Conservation (phyloP, 441 rosid genomes). For the Raphanus hybrid region DNA sequence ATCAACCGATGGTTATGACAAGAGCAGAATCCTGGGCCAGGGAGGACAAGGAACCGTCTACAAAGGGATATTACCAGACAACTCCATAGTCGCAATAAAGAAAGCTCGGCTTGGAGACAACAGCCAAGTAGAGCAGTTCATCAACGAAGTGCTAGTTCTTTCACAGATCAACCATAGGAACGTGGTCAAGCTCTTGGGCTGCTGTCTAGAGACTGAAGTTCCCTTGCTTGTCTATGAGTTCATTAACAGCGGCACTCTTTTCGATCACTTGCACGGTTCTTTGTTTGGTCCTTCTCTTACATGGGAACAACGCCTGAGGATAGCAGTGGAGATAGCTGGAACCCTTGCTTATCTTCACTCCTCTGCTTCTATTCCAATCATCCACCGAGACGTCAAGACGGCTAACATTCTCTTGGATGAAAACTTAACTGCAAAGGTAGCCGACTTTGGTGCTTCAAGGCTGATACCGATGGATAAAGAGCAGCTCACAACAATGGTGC, state of each 20-base stretch:
- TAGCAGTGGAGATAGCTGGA: conserved; percentile 24
- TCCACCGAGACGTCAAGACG: conserved; percentile 40
- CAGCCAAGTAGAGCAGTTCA: conserved; percentile 34
- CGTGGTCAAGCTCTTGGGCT: conserved; percentile 27
- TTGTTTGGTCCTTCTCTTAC: not conserved
- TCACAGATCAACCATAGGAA: conserved; percentile 34
- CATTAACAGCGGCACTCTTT: conserved; percentile 27
- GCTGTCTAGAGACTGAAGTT: conserved; percentile 28
- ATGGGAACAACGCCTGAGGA: conserved; percentile 21
- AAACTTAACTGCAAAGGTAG: conserved; percentile 38
- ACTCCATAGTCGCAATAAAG: conserved; percentile 25
- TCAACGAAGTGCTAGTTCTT: conserved; percentile 20
- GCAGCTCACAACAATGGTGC: conserved; percentile 34
- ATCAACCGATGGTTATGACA: not conserved
- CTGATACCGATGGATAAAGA: conserved; percentile 37
- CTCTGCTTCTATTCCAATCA: conserved; percentile 37
- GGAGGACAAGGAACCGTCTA: conserved; percentile 38
- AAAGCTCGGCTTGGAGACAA: conserved; percentile 20
- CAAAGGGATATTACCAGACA: conserved; percentile 20
- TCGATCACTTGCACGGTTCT: conserved; percentile 30
- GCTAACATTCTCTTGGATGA: conserved; percentile 37
- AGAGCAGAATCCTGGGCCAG: conserved; percentile 25
- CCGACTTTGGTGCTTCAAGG: conserved; percentile 42
- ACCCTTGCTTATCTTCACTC: conserved; percentile 34
- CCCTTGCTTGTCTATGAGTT: conserved; percentile 33